Percentiles rank a stretch among this genome's conserved stretches.
Conservation (phyloP, 257 asterid genomes). For the Solanum rostratum region DNA sequence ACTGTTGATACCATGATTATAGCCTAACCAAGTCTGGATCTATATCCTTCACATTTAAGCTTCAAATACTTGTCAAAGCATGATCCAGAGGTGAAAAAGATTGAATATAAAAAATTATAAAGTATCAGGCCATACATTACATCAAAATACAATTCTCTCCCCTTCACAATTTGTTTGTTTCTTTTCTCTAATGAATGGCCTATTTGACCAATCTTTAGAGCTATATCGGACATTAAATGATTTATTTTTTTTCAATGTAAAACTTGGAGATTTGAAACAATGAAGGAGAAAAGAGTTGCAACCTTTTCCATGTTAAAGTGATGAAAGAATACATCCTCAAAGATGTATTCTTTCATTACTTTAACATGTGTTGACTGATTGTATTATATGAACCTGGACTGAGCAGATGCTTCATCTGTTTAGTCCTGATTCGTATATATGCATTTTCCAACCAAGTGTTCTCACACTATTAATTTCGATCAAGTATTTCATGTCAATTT, state of each 20-base stretch:
- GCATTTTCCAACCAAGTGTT: not conserved
- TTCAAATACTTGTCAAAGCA: not conserved
- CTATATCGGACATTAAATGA: not conserved
- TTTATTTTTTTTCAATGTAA: not conserved
- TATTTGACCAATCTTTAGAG: not conserved
- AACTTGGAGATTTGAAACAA: not conserved
- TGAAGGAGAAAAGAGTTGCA: not conserved
- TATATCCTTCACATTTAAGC: not conserved
- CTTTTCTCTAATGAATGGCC: not conserved
- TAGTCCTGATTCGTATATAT: not conserved
- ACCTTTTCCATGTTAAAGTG: not conserved
- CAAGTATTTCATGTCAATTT: not conserved
- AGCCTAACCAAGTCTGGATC: not conserved
- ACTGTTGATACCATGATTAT: not conserved
- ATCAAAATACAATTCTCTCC: not conserved
- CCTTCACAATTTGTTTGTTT: not conserved
- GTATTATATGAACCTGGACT: not conserved
- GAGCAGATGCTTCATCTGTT: not conserved
- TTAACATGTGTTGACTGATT: not conserved
- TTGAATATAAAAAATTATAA: not conserved
- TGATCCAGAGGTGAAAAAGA: not conserved
- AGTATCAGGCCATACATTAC: not conserved
- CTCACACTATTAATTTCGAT: not conserved
- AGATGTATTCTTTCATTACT: too few species aligned
- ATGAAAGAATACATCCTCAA: not conserved